phyloP scores from a whole-genome alignment of 371 early-diverging fungal species.

The Mortierella sp. region DNA sequence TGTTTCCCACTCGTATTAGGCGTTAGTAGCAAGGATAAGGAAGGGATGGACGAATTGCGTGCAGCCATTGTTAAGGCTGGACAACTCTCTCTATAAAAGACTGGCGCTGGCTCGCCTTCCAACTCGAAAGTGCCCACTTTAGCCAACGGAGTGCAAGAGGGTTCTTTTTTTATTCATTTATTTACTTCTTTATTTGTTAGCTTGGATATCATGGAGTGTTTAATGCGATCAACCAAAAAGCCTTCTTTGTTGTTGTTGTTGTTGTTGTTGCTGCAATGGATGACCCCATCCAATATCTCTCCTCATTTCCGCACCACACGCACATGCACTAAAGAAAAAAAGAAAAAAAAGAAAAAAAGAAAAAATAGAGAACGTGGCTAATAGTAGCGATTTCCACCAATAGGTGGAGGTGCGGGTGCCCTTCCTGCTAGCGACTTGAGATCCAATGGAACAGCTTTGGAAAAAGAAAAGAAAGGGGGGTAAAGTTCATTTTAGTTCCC shows the following conservation, averaged over 20 bases:
- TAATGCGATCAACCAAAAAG: too few relatives aligned
- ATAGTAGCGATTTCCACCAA: conserved; percentile 31
- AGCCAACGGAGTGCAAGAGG: neutral
- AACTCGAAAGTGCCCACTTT: conserved; percentile 8
- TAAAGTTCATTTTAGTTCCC: too few relatives aligned
- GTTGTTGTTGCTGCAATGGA: neutral
- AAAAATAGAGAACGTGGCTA: conserved; percentile 6
- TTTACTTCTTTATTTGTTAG: too few relatives aligned
- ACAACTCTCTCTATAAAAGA: conserved; percentile 20
- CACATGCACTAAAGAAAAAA: too few relatives aligned
- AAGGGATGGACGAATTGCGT: conserved; percentile 46
- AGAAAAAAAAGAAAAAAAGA: neutral
- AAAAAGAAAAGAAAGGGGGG: neutral
- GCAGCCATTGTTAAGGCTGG: conserved; percentile 48
- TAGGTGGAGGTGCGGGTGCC: conserved; percentile 30
- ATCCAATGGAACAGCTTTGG: conserved; percentile 30
- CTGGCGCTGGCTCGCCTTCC: neutral
- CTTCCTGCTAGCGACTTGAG: conserved; percentile 33
- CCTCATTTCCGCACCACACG: neutral
- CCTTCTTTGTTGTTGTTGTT: neutral
- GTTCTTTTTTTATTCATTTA: too few relatives aligned
- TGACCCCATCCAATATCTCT: too few relatives aligned
- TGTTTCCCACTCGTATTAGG: conserved; percentile 63
- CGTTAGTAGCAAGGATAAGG: conserved; percentile 42
- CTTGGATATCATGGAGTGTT: too few relatives aligned